phyloP scores from a whole-genome alignment of 2,329 filamentous ascomycete species.

The Pyricularia sp. region DNA sequence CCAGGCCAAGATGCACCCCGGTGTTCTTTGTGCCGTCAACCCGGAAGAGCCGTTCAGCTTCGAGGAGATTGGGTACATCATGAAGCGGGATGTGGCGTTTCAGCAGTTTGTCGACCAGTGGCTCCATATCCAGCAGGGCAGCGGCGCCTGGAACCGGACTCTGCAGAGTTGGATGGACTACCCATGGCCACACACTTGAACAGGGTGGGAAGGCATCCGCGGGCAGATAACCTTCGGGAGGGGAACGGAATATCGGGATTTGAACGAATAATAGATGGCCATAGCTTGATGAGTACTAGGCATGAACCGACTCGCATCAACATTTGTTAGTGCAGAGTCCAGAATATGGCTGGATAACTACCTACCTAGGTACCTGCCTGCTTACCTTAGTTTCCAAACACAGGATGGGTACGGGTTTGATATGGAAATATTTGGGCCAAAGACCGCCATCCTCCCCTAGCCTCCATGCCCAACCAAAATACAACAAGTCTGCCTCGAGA shows the following conservation, averaged over 20 bases:
- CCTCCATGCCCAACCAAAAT: not conserved
- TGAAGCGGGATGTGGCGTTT: conserved; percentile 1
- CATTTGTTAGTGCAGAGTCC: not conserved
- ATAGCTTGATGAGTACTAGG: not conserved
- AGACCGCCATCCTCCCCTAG: not conserved
- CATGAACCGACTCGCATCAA: not conserved
- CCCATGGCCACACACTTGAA: not conserved
- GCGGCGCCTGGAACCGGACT: conserved; percentile 2
- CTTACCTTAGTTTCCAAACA: not conserved
- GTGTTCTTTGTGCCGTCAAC: conserved; percentile 4
- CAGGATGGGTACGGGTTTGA: not conserved
- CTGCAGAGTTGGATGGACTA: conserved; percentile 2
- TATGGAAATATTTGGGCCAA: not conserved
- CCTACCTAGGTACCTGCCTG: not conserved
- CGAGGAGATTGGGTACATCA: conserved; percentile 4
- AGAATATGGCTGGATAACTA: not conserved
- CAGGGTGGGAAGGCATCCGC: not conserved
- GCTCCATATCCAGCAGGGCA: conserved; percentile 3
- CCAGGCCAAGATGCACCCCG: conserved; percentile 11
- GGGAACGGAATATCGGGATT: not conserved
- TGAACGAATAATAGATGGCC: not conserved
- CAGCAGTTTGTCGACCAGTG: conserved; percentile 5
- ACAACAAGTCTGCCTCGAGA: not conserved
- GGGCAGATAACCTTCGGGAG: not conserved
- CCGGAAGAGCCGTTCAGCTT: conserved; percentile 3